phyloP scores from a whole-genome alignment of 75 land plant genomes.

The Azolla pinnata region DNA sequence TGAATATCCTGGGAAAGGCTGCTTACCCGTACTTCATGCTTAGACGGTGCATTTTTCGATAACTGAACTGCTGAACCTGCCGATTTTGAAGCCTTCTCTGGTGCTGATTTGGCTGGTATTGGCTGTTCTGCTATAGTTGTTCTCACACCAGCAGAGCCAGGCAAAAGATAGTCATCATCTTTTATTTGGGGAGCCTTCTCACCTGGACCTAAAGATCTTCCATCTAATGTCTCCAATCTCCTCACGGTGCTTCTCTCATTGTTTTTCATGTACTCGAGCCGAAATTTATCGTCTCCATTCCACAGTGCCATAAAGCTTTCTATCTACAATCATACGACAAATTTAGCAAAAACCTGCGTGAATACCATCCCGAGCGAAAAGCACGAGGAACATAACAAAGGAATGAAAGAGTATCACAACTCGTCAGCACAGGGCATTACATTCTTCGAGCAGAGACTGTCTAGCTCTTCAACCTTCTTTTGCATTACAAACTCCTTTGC shows the following conservation, averaged over 20 bases:
- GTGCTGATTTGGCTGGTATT: constrained; percentile 1
- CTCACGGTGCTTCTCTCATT: constrained; percentile 65
- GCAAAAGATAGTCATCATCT: not conserved
- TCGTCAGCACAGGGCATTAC: constrained; percentile 14
- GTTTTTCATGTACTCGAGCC: constrained; percentile 52
- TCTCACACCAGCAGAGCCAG: no score
- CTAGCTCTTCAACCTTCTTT: constrained; percentile 27
- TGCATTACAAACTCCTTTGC: constrained; percentile 24
- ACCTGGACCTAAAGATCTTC: constrained; percentile 76
- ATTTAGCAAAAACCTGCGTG: no score
- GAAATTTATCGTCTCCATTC: constrained; percentile 58
- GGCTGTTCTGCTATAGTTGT: no score
- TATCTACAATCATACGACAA: no score
- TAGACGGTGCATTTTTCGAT: no score
- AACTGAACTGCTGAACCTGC: no score
- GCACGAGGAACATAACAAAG: no score
- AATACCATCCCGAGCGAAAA: no score
- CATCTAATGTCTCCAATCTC: constrained; percentile 65
- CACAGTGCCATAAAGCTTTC: constrained; percentile 48
- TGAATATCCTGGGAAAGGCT: no score
- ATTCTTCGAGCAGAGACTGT: constrained; percentile 28
- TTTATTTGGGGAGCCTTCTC: constrained; percentile 47
- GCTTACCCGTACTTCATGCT: no score
- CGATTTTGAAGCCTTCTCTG: no score
- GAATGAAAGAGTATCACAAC: not conserved